Evolutionary conservation across 306 rosid genomes (phyloP).

Genomic region (Dryas octopetala): DNA sequence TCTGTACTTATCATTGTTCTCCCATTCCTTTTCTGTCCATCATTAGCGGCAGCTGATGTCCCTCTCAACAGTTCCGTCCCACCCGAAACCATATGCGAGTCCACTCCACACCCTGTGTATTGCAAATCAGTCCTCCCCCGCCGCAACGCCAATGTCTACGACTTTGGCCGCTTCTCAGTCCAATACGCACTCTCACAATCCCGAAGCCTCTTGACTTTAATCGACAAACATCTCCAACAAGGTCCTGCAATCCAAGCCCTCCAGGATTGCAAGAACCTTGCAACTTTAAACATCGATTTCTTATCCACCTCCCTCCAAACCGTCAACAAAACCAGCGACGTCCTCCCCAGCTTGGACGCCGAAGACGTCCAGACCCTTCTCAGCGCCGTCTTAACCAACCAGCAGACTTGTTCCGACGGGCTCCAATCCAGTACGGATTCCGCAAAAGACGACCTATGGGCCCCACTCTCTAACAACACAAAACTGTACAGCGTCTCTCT

Average conservation of each 20-base stretch:
- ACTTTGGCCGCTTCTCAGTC: slow-evolving; percentile 34
- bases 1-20: slow-evolving; percentile 9
- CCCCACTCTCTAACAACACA: slow-evolving; percentile 21
- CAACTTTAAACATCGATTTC: slow-evolving; percentile 28
- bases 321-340: slow-evolving; percentile 13
- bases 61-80: slow-evolving; percentile 19
- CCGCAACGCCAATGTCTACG: slow-evolving; percentile 22
- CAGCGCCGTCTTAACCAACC: slow-evolving; percentile 44
- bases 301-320: slow-evolving; percentile 11
- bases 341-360: slow-evolving; percentile 30
- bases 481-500: slow-evolving; percentile 33
- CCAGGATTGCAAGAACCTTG: slow-evolving; percentile 32
- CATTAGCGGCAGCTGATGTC: slow-evolving; percentile 13
- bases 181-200: slow-evolving; percentile 29
- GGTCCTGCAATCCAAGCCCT: slow-evolving; percentile 22
- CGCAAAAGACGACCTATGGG: background rate
- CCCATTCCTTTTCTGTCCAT: background rate
- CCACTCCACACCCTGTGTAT: slow-evolving; percentile 32
- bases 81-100: slow-evolving; percentile 30
- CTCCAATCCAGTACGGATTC: slow-evolving; percentile 14
- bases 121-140: slow-evolving; percentile 37
- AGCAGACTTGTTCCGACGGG: slow-evolving; percentile 39
- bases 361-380: slow-evolving; percentile 39
- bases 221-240: slow-evolving; percentile 20
- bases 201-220: slow-evolving; percentile 9